Conservation (phyloP, 1,139 yeast genomes). For the Geotrichum klebahnii region DNA sequence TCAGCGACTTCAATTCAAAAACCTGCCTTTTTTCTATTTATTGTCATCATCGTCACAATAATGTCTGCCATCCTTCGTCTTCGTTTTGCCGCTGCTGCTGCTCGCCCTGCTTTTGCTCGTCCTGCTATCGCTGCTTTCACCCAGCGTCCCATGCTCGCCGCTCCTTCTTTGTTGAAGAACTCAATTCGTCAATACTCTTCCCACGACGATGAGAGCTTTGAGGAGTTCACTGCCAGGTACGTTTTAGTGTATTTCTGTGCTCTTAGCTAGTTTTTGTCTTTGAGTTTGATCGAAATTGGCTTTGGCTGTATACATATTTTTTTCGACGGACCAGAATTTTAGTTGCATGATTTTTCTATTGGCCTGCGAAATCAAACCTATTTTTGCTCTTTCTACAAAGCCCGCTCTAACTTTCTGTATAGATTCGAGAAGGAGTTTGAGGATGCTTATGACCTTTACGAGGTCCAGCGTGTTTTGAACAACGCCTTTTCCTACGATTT, state of each 20-base stretch:
- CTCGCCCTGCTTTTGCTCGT: conserved; percentile 26
- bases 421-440: conserved; percentile 95
- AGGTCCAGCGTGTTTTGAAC: conserved; percentile 90
- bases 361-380: too few relatives aligned
- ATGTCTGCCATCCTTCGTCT: conserved; percentile 26
- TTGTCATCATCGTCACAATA: conserved; percentile 7
- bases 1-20: conserved; percentile 13
- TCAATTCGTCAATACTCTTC: conserved; percentile 59
- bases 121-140: conserved; percentile 25
- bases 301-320: too few relatives aligned
- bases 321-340: too few relatives aligned
- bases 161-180: conserved; percentile 26
- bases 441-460: conserved; percentile 95
- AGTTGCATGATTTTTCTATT: conserved; percentile 17
- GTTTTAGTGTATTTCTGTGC: conserved; percentile 7
- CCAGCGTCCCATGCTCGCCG: conserved; percentile 36
- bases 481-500: conserved; percentile 97
- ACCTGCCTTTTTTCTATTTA: conserved; percentile 9
- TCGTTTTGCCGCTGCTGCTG: conserved; percentile 25
- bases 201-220: conserved; percentile 86
- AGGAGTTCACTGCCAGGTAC: conserved; percentile 73
- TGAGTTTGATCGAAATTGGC: too few relatives aligned
- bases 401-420: conserved; percentile 2
- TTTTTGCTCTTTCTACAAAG: too few relatives aligned
- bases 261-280: neutral